phyloP scores from a whole-genome alignment of 768 basidiomycete genomes.

The Symmetrospora coprosmae region DNA sequence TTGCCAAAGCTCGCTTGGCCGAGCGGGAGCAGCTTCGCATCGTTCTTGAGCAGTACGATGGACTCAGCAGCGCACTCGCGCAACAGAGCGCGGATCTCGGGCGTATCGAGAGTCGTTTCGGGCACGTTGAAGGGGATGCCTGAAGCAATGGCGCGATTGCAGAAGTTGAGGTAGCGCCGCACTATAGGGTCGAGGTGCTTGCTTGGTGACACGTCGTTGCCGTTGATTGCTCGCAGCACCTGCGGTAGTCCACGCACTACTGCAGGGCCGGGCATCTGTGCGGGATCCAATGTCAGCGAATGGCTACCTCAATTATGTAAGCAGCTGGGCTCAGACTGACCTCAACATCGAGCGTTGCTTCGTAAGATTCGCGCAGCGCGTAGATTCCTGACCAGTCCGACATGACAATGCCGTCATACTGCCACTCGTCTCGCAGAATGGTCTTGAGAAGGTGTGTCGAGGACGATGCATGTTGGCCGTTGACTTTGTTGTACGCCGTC shows the following conservation, averaged over 20 bases:
- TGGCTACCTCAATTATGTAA: neutral
- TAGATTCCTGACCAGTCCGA: constrained; percentile 32
- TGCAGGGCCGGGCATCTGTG: constrained; percentile 41
- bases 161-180: too few relatives aligned
- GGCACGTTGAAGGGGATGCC: constrained; percentile 50
- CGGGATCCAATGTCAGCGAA: neutral
- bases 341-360: constrained; percentile 35
- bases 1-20: too few relatives aligned
- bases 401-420: constrained; percentile 36
- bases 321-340: constrained; percentile 4
- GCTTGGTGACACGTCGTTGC: too few relatives aligned
- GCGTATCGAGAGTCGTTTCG: constrained; percentile 39
- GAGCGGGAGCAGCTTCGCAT: constrained; percentile 21
- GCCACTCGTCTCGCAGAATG: constrained; percentile 36
- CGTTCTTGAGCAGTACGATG: constrained; percentile 45
- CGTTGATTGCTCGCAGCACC: too few relatives aligned
- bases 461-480: constrained; percentile 37
- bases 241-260: constrained; percentile 30
- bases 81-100: constrained; percentile 40
- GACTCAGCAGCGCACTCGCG: constrained; percentile 39
- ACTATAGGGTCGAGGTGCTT: too few relatives aligned
- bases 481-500: constrained; percentile 35
- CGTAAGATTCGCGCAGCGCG: constrained; percentile 33
- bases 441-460: constrained; percentile 32
- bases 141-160: constrained; percentile 44